Evolutionary conservation across 2,329 filamentous ascomycete species (phyloP), one percentile per base, ranked within the genome.

Genomic region (Pseudogymnoascus sp.): DNA sequence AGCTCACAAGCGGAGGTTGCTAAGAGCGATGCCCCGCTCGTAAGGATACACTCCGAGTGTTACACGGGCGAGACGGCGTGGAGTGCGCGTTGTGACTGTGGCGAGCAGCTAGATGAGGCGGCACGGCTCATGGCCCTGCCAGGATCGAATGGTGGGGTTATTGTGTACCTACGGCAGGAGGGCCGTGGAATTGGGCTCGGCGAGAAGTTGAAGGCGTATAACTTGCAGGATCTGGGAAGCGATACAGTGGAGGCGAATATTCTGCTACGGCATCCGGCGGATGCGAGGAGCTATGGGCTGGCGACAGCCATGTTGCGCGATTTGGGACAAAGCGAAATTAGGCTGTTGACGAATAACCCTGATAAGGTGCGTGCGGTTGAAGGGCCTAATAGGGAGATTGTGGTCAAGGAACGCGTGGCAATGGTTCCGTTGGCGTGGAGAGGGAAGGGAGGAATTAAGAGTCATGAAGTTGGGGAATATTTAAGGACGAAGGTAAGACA

Each of bases 1-100:
- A 61, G 61, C n/a, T 14, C 30, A 9, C 33, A 61, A 28, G 18
- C 22, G 18, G 28, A 37, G 20, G 58, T 11, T 35, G 39, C 28
- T 58, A 59, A 50, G 59, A 38, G 41, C 4, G 70, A 70, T 3
- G 75, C 88, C 1, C 90, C 94, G 0, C 78, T 99, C 38, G 93
- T 99, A 53, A 84, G 94, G 62, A 99, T 99, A 71, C 94, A 99
- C 74, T 96, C 90, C 2, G 94, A 99, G 75, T 99, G 94, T 76
- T 99, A 99, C 75, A 99, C 94, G 0, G 94, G 94, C 62, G 94
- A 99, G 78, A 99, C 94, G 0, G 94, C 95, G 1, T 97, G 94
- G 94, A 97, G 92, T 6, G 93, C 94, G 36, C 86, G 94, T 28
- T 99, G 94, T 76, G 94, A 99, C 76, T 99, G 94, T 73, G 94